Evolutionary conservation across 371 early-diverging fungal species (phyloP).

Genomic region (Circinella minor): DNA sequence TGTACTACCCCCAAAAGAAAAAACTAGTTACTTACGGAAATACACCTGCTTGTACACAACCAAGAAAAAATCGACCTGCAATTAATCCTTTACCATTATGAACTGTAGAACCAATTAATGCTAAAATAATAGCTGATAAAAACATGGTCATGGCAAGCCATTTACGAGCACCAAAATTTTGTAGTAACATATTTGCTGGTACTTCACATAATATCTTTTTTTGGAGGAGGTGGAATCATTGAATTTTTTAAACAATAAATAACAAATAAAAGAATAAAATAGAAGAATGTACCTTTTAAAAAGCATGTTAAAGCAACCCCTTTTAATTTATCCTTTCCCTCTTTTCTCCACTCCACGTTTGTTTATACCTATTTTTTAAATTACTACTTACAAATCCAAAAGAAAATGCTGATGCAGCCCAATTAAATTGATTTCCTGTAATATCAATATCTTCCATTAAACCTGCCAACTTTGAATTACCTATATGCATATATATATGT

Average conservation of each 20-base stretch:
- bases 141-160: conserved; percentile 74
- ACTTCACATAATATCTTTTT: conserved; percentile 65
- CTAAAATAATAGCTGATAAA: conserved; percentile 45
- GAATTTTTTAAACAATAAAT: no score
- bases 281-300: no score
- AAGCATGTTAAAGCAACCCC: no score
- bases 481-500: conserved; percentile 26
- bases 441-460: conserved; percentile 47
- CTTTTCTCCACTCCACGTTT: no score
- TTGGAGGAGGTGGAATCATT: no score
- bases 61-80: conserved; percentile 70
- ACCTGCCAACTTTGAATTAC: conserved; percentile 66
- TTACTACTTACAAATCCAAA: conserved; percentile 56
- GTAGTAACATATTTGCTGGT: conserved; percentile 74
- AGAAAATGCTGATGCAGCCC: conserved; percentile 66
- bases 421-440: conserved; percentile 51
- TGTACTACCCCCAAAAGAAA: neutral
- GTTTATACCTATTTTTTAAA: no score
- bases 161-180: conserved; percentile 61
- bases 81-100: conserved; percentile 52
- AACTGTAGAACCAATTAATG: conserved; percentile 45
- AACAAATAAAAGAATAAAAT: neutral
- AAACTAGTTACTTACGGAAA: conserved; percentile 4
- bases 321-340: neutral
- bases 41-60: conserved; percentile 56